Conservation (phyloP, 306 rosid genomes). For the Quercus alba region DNA sequence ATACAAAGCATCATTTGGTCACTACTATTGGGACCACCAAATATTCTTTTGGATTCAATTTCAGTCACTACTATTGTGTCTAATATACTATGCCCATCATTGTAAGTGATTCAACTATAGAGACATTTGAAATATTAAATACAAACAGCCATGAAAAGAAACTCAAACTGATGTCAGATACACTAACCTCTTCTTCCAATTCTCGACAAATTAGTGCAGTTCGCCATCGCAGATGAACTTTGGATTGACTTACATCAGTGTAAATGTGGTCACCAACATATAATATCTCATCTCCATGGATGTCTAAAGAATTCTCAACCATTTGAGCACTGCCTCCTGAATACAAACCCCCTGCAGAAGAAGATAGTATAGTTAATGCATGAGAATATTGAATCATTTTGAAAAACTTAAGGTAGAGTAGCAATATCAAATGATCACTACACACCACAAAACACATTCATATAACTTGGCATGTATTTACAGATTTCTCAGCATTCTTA, state of each 20-base stretch:
- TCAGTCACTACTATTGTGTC: background rate
- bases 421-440: background rate
- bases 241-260: slow-evolving; percentile 96
- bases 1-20: slow-evolving; percentile 6
- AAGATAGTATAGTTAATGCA: slow-evolving; percentile 8
- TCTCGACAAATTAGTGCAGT: slow-evolving; percentile 92
- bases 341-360: slow-evolving; percentile 82
- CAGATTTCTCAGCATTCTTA: background rate
- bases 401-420: background rate
- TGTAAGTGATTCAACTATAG: background rate
- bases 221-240: slow-evolving; percentile 95
- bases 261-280: slow-evolving; percentile 98
- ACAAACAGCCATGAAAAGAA: background rate
- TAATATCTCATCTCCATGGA: slow-evolving; percentile 94
- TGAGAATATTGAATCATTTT: background rate
- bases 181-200: slow-evolving; percentile 91
- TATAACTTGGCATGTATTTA: background rate
- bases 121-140: slow-evolving; percentile 1
- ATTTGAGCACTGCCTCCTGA: slow-evolving; percentile 97
- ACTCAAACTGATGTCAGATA: background rate
- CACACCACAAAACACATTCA: background rate
- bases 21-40: background rate
- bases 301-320: slow-evolving; percentile 78
- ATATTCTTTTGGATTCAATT: background rate
- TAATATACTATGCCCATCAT: background rate